Conservation (phyloP, 495 filamentous ascomycete species). For the Hamigera avellanea region DNA sequence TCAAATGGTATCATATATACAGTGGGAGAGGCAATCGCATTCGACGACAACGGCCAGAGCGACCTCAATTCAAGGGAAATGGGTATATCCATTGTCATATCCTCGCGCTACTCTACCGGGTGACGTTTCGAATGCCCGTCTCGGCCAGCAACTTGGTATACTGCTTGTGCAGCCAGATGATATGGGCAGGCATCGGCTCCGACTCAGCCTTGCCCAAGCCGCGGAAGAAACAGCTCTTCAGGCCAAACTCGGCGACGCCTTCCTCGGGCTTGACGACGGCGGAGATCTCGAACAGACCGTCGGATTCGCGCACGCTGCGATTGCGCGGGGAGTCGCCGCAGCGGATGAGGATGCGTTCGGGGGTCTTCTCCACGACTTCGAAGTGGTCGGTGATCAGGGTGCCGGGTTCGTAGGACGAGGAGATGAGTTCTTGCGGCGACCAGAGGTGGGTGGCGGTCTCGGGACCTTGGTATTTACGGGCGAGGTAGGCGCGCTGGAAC, state of each 20-base stretch:
- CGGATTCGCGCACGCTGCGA: constrained; percentile 42
- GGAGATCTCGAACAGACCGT: constrained; percentile 61
- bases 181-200: constrained; percentile 41
- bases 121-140: constrained; percentile 31
- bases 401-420: constrained; percentile 46
- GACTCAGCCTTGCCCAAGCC: constrained; percentile 34
- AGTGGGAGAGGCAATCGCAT: too few species aligned
- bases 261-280: constrained; percentile 48
- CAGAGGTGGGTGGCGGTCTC: constrained; percentile 55
- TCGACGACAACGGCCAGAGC: too few species aligned
- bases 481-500: constrained; percentile 48
- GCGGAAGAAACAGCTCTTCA: constrained; percentile 59
- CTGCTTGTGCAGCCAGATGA: constrained; percentile 48
- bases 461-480: constrained; percentile 48
- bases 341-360: constrained; percentile 48
- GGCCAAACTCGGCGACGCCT: constrained; percentile 47
- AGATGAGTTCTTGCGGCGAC: constrained; percentile 40
- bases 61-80: too few species aligned
- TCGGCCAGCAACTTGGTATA: constrained; percentile 55
- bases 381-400: constrained; percentile 66
- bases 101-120: not conserved
- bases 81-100: too few species aligned
- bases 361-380: constrained; percentile 57
- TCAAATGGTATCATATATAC: too few species aligned
- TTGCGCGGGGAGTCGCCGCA: constrained; percentile 56